Evolutionary conservation across 129 eudicot species (phyloP), one percentile per base, ranked within the genome.

Genomic region (Pulicaria dysenterica): DNA sequence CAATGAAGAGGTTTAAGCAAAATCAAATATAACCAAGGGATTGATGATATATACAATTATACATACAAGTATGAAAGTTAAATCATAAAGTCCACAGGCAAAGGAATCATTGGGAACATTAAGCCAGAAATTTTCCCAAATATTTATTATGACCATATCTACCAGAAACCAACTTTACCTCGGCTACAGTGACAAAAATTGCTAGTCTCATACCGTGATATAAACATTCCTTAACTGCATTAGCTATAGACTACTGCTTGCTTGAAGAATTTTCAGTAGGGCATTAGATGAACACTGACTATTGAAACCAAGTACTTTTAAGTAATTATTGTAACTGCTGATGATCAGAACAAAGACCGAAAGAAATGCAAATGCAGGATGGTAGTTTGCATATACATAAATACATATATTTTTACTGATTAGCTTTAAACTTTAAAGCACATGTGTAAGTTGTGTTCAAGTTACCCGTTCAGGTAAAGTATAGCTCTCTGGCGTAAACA

Each of bases 381-480:
- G 11, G 67, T 45, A 46, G 58, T 44, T 31, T 57, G 40, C 37
- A 46, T 13, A 24, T 24, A 24, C 31, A 24, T 24, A 24, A 24
- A 24, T 24, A 24, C n/a, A n/a, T 24, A 46, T 14, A 15, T 46
- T 58, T 17, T 72, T 43, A 15, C 45, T 13, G 57, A 34, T 44
- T 57, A 72, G 47, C 58, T 58, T 72, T 58, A 15, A 58, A 58
- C 58, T 58, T 48, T 51, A 24, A 19, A 48, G 10, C 39, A 49
- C 49, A 15, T 49, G 19, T 61, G 0, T 17, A 39, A 31, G 45
- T 75, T 6, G 40, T 4, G 39, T 7, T 50, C 13, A 70, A 61
- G 45, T 89, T 86, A 92, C 98, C 98, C 90, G 87, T 72, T 72
- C 69, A 67, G 95, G 96, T 40, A 94, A 59, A 45, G 76, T 45